Evolutionary conservation across 2,329 filamentous ascomycete genomes (phyloP), one percentile per base, ranked within the genome.

Genomic region (Huntiella moniliformis): DNA sequence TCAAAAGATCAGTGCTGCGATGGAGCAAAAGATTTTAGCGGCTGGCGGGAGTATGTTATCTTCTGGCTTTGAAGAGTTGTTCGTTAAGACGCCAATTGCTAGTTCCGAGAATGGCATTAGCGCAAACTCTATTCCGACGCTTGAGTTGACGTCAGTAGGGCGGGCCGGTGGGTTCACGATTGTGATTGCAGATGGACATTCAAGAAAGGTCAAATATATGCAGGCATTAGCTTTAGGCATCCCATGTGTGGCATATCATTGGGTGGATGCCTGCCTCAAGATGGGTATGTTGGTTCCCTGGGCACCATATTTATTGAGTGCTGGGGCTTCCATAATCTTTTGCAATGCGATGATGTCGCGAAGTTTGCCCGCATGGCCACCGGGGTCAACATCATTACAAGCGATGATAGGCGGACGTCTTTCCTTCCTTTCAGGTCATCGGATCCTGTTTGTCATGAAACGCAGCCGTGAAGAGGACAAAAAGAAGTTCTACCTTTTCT

Each of bases 171-270:
- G 83, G 0, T 96, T 98, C 56, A 77, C 82, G 0, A 87, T 85
- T 3, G 65, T 96, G 11, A 82, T 98, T 50, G 80, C 87, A 0
- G 84, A 96, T 56, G 73, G 75, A 4, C 82, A 94, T 58, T 91
- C 82, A 5, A 77, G 88, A 40, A 86, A 85, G 51, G 74, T 78
- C 42, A 98, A 96, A 58, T 95, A 91, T 59, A 82, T 96, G 69
- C 87, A 96, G 62, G 91, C 91, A 0, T 71, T 98, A 2, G 87
- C 91, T 0, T 71, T 98, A 1, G 85, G 84, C 1, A 63, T 98
- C 0, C 91, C 91, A 0, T 94, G 87, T 55, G 67, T 98, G 1
- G 80, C 84, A 4, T 72, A 77, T 4, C 77, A 79, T 46, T 98
- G 91, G 88, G 66, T 93, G 41, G 68, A 73, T 18, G 72, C 81